A percentile compares a stretch with the other conserved stretches of the same genome.
Conservation (phyloP, 169 alveolate genomes). For the Plasmodium relictum region DNA sequence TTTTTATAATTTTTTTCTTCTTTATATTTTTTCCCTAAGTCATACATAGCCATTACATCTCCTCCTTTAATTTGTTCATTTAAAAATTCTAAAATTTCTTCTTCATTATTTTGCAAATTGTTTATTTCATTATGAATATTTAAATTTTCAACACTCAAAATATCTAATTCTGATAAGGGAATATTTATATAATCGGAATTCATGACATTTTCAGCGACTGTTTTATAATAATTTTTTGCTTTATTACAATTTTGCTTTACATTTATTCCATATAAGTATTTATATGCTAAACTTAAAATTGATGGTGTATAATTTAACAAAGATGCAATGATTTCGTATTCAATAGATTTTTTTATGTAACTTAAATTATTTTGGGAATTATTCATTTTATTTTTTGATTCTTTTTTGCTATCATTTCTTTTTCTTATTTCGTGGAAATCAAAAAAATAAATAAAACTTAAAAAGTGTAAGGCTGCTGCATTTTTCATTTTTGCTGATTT, state of each 20-base stretch:
- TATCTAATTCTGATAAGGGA: constrained; percentile 62
- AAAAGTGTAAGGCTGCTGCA: constrained; percentile 69
- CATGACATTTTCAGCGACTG: constrained; percentile 66
- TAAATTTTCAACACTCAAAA: constrained; percentile 40
- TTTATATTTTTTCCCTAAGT: constrained; percentile 72
- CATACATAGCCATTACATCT: constrained; percentile 76
- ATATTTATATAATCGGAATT: constrained; percentile 68
- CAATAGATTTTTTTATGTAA: constrained; percentile 21
- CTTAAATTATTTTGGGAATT: not conserved
- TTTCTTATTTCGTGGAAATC: constrained; percentile 19
- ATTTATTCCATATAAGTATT: constrained; percentile 55
- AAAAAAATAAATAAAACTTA: constrained; percentile 62
- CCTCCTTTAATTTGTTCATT: constrained; percentile 77
- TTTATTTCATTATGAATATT: constrained; percentile 72
- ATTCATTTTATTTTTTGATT: not conserved
- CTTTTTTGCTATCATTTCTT: not conserved
- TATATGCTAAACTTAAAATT: constrained; percentile 46
- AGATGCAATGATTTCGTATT: constrained; percentile 39
- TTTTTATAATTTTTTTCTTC: constrained; percentile 69
- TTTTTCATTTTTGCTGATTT: constrained; percentile 53
- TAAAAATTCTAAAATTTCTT: constrained; percentile 62
- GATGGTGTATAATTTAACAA: constrained; percentile 49
- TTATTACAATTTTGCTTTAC: constrained; percentile 36
- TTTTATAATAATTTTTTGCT: constrained; percentile 52
- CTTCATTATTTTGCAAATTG: constrained; percentile 69